Conservation (phyloP, 352 stramenopile species). For the Phytophthora pluvialis region DNA sequence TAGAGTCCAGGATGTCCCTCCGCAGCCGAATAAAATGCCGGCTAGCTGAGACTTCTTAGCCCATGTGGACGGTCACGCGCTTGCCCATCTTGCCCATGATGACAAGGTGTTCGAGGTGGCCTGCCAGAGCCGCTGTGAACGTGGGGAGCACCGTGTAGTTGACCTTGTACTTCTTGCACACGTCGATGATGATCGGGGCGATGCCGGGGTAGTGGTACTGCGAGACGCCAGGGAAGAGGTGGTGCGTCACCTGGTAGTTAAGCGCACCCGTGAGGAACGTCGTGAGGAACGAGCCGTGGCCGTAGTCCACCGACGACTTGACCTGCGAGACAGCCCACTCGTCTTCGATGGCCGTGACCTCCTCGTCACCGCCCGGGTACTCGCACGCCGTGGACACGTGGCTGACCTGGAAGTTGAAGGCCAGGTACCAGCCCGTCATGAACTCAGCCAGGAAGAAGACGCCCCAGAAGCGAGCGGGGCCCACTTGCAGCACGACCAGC, state of each 20-base stretch:
- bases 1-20: neutral
- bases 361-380: conserved; percentile 82
- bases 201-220: conserved; percentile 94
- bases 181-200: conserved; percentile 92
- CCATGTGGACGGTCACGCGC: conserved; percentile 85
- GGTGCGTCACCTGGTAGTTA: conserved; percentile 97
- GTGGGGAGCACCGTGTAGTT: conserved; percentile 91
- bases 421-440: conserved; percentile 92
- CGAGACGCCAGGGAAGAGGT: conserved; percentile 93
- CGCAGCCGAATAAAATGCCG: neutral
- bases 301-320: conserved; percentile 95
- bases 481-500: conserved; percentile 74
- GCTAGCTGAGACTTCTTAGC: conserved; percentile 46
- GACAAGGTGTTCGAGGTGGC: conserved; percentile 91
- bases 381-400: conserved; percentile 91
- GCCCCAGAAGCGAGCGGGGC: conserved; percentile 64
- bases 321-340: conserved; percentile 95
- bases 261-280: conserved; percentile 95
- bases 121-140: conserved; percentile 79
- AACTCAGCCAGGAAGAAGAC: conserved; percentile 91
- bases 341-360: conserved; percentile 69
- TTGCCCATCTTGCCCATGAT: conserved; percentile 88
- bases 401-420: conserved; percentile 95
- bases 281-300: conserved; percentile 76
- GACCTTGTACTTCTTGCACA: conserved; percentile 94